phyloP scores from a whole-genome alignment of 139 green algal species.

The Micractinium sp. region DNA sequence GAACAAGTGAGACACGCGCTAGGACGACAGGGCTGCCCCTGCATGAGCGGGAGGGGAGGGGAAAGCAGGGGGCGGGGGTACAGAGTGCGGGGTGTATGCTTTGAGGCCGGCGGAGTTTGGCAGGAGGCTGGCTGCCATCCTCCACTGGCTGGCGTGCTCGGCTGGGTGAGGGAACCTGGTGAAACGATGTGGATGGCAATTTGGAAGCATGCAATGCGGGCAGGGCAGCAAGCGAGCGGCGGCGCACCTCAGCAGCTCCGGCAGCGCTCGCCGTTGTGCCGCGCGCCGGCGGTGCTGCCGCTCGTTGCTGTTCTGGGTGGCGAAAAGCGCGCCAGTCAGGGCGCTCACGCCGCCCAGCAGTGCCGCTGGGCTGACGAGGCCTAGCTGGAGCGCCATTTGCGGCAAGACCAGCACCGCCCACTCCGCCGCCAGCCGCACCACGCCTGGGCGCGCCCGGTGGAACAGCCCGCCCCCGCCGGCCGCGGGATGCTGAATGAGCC shows the following conservation, averaged over 20 bases:
- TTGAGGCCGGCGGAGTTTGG: too few species aligned
- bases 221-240: neutral
- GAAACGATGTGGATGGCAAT: neutral
- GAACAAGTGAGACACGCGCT: too few species aligned
- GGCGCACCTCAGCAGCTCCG: neutral
- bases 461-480: neutral
- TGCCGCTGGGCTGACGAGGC: neutral
- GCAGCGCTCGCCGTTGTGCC: neutral
- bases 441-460: neutral
- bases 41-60: too few species aligned
- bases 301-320: constrained; percentile 9
- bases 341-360: constrained; percentile 13
- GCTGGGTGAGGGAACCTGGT: neutral
- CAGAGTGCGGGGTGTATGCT: too few species aligned
- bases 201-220: neutral
- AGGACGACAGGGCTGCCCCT: too few species aligned
- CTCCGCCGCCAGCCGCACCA: constrained; percentile 29
- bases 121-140: too few species aligned
- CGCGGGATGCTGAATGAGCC: neutral
- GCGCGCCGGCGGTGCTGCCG: neutral
- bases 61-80: too few species aligned
- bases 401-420: constrained; percentile 26
- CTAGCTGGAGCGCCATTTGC: constrained; percentile 37
- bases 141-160: neutral
- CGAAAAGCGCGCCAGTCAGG: neutral